These are phyloP conservation scores for Colletotrichum neosansevieriae DNA, from an alignment of 2,329 filamentous ascomycete genomes.

Conservation along the genomic window DNA sequence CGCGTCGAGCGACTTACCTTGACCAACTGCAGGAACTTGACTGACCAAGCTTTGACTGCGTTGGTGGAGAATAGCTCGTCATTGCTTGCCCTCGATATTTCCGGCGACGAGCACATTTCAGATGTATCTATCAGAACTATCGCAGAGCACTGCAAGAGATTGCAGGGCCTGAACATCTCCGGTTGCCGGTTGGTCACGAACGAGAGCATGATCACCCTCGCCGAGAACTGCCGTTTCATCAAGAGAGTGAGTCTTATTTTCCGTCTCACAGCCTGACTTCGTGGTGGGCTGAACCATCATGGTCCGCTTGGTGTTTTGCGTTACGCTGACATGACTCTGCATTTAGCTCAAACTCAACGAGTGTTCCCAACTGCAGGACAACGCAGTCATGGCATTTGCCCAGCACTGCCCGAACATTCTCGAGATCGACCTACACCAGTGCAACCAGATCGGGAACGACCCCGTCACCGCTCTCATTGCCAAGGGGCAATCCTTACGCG, in stretches of 20 bases:
- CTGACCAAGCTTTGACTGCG: slow-evolving; percentile 83
- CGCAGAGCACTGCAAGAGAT: slow-evolving; percentile 82
- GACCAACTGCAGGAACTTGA: slow-evolving; percentile 88
- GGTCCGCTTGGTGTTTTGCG: neutral
- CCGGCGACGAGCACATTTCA: slow-evolving; percentile 85
- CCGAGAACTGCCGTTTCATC: slow-evolving; percentile 84
- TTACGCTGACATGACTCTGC: slow-evolving; percentile 47
- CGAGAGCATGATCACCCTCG: slow-evolving; percentile 84
- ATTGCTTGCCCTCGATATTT: slow-evolving; percentile 91
- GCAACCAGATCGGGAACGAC: slow-evolving; percentile 82
- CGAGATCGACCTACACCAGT: slow-evolving; percentile 94
- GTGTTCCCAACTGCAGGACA: slow-evolving; percentile 85
- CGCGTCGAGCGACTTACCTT: slow-evolving; percentile 92
- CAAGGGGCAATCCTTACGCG: slow-evolving; percentile 85
- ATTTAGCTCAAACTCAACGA: slow-evolving; percentile 91
- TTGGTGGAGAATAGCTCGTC: slow-evolving; percentile 84
- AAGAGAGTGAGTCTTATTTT: slow-evolving; percentile 75
- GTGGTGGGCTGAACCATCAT: neutral
- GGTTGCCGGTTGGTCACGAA: slow-evolving; percentile 87
- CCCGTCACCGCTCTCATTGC: slow-evolving; percentile 85
- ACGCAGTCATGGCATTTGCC: slow-evolving; percentile 86
- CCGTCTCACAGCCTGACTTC: neutral
- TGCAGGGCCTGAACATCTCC: slow-evolving; percentile 95
- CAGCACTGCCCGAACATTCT: slow-evolving; percentile 91
- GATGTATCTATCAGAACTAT: slow-evolving; percentile 83